Evolutionary conservation across 257 asterid species (phyloP).

Genomic region (Petunia secreta): DNA sequence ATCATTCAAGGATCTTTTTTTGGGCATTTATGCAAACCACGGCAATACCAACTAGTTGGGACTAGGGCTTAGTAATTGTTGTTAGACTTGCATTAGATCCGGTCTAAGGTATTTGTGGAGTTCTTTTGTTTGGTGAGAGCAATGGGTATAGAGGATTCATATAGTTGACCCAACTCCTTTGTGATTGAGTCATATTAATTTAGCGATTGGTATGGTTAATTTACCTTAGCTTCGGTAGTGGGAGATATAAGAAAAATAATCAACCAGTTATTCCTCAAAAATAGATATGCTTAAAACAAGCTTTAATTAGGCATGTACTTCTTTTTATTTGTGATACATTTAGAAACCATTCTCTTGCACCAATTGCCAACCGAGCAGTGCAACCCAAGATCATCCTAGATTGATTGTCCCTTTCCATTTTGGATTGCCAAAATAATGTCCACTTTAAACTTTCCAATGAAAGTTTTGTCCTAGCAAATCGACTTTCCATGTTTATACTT

Average conservation of each 20-base stretch:
- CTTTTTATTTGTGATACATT: slow-evolving; percentile 5
- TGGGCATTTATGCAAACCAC: neutral
- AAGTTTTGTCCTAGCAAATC: slow-evolving; percentile 3
- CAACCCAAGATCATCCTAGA: neutral
- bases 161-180: neutral
- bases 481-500: neutral
- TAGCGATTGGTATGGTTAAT: neutral
- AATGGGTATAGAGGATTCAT: neutral
- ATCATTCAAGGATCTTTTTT: neutral
- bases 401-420: slow-evolving; percentile 2
- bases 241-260: neutral
- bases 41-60: neutral
- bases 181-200: neutral
- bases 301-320: neutral
- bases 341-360: neutral
- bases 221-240: neutral
- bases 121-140: neutral
- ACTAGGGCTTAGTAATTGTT: slow-evolving; percentile 10
- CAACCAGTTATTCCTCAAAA: slow-evolving; percentile 20
- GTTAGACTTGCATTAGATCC: slow-evolving; percentile 9
- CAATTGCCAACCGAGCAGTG: neutral
- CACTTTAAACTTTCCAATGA: slow-evolving; percentile 19
- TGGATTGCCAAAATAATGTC: neutral
- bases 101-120: neutral
- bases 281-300: neutral